These are phyloP conservation scores for Panicum hallii DNA, from an alignment of 202 grass and related monocot species.

Conservation along the genomic window DNA sequence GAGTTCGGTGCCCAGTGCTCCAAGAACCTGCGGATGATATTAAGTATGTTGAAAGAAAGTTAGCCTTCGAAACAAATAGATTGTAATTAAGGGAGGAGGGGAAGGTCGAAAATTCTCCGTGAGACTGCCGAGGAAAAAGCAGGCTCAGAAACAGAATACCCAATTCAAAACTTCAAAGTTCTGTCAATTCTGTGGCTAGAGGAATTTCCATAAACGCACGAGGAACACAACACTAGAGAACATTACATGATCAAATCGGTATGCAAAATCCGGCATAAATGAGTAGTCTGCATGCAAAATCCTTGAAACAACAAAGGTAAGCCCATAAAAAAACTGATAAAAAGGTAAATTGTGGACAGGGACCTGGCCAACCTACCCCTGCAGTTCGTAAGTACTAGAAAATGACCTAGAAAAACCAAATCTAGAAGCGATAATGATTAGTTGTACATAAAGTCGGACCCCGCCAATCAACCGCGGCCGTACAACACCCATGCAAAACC, in stretches of 20 bases:
- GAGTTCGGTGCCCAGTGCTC: conserved; percentile 16
- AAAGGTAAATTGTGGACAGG: conserved; percentile 51
- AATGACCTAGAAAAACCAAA: conserved; percentile 49
- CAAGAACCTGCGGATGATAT: conserved; percentile 44
- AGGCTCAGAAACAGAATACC: conserved; percentile 28
- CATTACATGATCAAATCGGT: conserved; percentile 27
- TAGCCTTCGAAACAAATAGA: conserved; percentile 19
- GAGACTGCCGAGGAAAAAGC: not conserved
- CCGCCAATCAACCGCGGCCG: conserved; percentile 24
- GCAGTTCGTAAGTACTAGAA: conserved; percentile 49
- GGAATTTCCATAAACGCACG: not conserved
- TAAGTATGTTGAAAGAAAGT: conserved; percentile 15
- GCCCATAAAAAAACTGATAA: conserved; percentile 38
- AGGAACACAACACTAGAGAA: conserved; percentile 27
- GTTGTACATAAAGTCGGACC: conserved; percentile 38
- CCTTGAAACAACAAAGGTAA: conserved; percentile 32
- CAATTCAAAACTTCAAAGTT: conserved; percentile 1
- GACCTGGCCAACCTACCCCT: conserved; percentile 49
- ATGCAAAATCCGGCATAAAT: not conserved
- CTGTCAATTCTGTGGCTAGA: conserved; percentile 24
- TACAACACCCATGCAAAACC: conserved; percentile 47
- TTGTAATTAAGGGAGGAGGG: not conserved
- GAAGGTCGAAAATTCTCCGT: conserved; percentile 8
- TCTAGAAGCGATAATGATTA: conserved; percentile 43
- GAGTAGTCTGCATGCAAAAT: conserved; percentile 37